Evolutionary conservation across 2,329 filamentous ascomycete genomes (phyloP), one percentile per base, ranked within the genome.

Genomic region (Septoria linicola): DNA sequence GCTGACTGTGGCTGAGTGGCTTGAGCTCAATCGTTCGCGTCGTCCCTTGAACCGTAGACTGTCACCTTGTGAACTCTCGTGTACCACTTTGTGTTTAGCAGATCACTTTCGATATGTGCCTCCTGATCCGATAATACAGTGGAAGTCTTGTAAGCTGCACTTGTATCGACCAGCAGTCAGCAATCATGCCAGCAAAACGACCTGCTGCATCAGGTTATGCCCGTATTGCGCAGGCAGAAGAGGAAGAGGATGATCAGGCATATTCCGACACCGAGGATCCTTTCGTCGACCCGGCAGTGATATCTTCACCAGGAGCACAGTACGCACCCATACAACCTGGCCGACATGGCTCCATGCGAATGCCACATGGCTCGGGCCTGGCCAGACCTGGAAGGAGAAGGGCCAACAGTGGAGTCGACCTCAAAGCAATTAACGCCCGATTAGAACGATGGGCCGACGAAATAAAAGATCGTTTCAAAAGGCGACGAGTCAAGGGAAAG

Each of bases 381-480:
- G 67, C 68, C 2, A 68, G 66, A 19, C 48, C 64, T 14, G 49
- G 78, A 57, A 77, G 82, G 44, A 72, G 76, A 54, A 78, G 84
- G 58, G 87, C 88, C 67, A 93, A 91, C 64, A 89, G 89, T 16
- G 92, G 91, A 2, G 92, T 99, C 14, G 93, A 99, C 66, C 88
- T 99, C 67, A 97, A 97, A 70, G 93, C 93, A 54, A 97, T 99
- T 72, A 99, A 99, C 71, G 91, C 92, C 53, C 81, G 93, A 19
- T 76, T 99, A 20, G 93, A 99, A 73, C 81, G 88, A 68, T 99
- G 93, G 93, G 93, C 93, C 13, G 93, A 97, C 63, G 93, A 99
- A 73, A 97, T 99, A 65, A 91, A 93, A 23, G 88, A 89, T 61
- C 93, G 95, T 64, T 97, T 99, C 80, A 97, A 96, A 76, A 88